phyloP scores from a whole-genome alignment of 768 basidiomycete genomes.

The Naganishia kalamii region DNA sequence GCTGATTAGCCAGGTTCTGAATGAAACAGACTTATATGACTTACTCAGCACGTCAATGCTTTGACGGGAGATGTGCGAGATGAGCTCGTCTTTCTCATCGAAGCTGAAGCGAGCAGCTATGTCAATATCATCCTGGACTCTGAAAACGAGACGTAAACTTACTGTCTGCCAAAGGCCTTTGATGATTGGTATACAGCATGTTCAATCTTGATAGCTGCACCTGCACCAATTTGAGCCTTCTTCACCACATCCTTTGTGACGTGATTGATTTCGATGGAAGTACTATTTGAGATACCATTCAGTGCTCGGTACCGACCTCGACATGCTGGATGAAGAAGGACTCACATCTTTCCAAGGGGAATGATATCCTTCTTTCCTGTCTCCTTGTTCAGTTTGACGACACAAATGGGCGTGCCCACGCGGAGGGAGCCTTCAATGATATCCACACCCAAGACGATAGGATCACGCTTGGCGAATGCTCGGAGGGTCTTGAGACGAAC shows the following conservation, averaged over 20 bases:
- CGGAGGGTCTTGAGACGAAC: constrained; percentile 86
- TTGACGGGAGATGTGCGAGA: constrained; percentile 81
- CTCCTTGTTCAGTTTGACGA: constrained; percentile 80
- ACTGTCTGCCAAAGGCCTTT: constrained; percentile 93
- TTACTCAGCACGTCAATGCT: constrained; percentile 94
- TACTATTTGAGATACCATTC: constrained; percentile 51
- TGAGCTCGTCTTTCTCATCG: constrained; percentile 80
- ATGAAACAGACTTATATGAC: constrained; percentile 37
- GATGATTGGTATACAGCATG: constrained; percentile 91
- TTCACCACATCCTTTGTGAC: constrained; percentile 78
- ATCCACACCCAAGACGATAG: constrained; percentile 93
- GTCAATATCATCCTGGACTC: neutral
- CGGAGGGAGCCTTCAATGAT: constrained; percentile 87
- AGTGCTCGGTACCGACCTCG: constrained; percentile 19
- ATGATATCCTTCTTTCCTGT: constrained; percentile 88
- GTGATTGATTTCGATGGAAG: constrained; percentile 96
- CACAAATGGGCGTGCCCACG: constrained; percentile 88
- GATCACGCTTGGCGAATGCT: constrained; percentile 94
- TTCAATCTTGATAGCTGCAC: constrained; percentile 97
- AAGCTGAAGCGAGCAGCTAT: constrained; percentile 31
- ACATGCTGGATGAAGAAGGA: constrained; percentile 13
- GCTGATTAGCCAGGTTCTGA: neutral
- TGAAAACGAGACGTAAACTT: constrained; percentile 17
- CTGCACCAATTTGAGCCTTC: constrained; percentile 87
- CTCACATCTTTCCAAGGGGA: constrained; percentile 88